Base-by-base conservation (phyloP, 1,139 yeast species). In the Candida sojae region DNA sequence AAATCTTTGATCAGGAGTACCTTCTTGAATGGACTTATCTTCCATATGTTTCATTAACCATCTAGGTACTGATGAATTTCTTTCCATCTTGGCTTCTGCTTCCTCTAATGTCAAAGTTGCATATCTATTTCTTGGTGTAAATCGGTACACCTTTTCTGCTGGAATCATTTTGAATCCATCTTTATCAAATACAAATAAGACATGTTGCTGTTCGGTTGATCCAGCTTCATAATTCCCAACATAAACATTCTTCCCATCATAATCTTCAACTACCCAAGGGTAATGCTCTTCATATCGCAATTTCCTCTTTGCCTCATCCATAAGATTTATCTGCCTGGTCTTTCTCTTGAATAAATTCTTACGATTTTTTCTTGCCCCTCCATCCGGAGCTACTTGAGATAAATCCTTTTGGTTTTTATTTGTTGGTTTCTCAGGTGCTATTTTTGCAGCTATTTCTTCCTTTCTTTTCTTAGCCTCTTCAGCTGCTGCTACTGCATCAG, bases 261-360 rank as follows among this genome's bases (percentile, higher is more conserved):
- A 92, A 68, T 95, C 99, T 69, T 92, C 97, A 77, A 95, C 75
- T 17, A 95, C 96, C 99, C 99, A 93, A 0, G 99, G 99, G 59
- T 89, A 92, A 63, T 86, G 90, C 68, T 93, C 99, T 67, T 93
- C 99, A 63, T 92, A 93, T 59, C 98, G 77, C 54, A 93, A 71
- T 61, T 83, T 86, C 53, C 95, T 79, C 53, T 90, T 92, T 9
- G 80, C 82, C 57, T 91, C 97, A 59, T 89, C 89, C 64, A 88
- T 82, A 17, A 86, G 79, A 58, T 82, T 83, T 30, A 90, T 82
- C 63, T 92, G 97, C 57, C 93, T 80, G 0, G 98, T 92, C 64
- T 91, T 91, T 56, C 88, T 82, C 61, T 85, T 88, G 62, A 86
- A 81, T 41, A 80, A 66, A 53, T 81, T 82, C 53, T 80, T 80